Base-by-base conservation (phyloP, 805 yeast genomes). In the Wickerhamiella siamensis region DNA sequence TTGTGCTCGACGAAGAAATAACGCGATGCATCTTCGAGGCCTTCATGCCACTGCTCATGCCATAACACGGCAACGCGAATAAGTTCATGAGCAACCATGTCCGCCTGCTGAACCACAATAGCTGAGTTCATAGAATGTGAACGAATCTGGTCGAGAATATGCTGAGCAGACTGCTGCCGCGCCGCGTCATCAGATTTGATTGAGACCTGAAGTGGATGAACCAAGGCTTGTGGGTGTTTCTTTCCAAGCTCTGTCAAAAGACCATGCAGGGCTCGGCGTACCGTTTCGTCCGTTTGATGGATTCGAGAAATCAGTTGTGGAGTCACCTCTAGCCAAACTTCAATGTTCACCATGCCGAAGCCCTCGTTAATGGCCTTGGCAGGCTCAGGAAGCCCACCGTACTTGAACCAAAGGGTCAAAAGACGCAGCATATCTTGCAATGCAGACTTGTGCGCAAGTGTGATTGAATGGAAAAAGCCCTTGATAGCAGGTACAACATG, bases 41-140 rank as follows among this genome's bases (percentile, higher is more conserved):
- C 96, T 62, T 88, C 97, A 52, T 86, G 87, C 98, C 99, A 91
- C 57, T 81, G 79, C 55, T 91, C 99, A 54, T 86, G 94, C 96
- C 98, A 87, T 46, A 91, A 62, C 3, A 88, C 95, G 1, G 97
- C 95, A 15, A 86, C 95, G 50, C 97, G 69, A 47, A 91, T 87
- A 43, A 91, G 71, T 55, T 91, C 98, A 50, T 77, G 78, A 62
- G 94, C 82, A n/a, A 91, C 96, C 42, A 87, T 60, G 51, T 86
- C 95, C 0, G 96, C 87, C 57, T 91, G 97, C 47, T 80, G 86
- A 21, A 91, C 95, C 46, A 91, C 65, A 0, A 66, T 63, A 0
- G 96, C 72, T 34, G 94, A 82, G 18, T 49, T 34, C 4, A 51
- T 40, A 21, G 43, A 45, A 52, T 91, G 96, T 3, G 79, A 70